Evolutionary conservation across 2,329 filamentous ascomycete genomes (phyloP).

Genomic region (Phaeosphaeria sp.): DNA sequence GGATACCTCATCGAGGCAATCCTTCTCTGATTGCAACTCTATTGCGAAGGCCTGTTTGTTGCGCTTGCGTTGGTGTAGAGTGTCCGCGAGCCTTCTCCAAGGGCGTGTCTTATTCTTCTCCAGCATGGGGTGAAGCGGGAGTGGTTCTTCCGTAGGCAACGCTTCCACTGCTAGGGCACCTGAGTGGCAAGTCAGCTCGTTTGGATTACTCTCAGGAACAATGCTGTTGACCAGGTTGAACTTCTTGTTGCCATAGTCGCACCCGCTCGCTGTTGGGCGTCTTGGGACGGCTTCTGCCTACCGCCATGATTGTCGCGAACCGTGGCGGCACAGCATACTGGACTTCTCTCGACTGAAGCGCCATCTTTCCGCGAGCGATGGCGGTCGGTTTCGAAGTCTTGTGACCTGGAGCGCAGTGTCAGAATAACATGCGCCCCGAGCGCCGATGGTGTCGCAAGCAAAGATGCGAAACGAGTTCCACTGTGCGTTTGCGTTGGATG

Average conservation of each 20-base stretch:
- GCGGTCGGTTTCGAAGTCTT: too few species aligned
- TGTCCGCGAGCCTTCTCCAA: background rate
- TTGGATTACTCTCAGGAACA: background rate
- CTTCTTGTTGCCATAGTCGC: background rate
- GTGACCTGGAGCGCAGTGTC: background rate
- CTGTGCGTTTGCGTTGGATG: background rate
- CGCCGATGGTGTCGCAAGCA: background rate
- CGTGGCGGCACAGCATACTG: conserved; percentile 33
- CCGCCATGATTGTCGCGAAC: conserved; percentile 43
- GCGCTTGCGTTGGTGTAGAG: background rate
- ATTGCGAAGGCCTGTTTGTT: background rate
- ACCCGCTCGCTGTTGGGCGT: background rate
- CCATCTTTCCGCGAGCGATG: background rate
- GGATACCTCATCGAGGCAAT: background rate
- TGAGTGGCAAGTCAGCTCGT: background rate
- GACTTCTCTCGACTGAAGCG: conserved; percentile 11
- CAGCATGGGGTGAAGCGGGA: background rate
- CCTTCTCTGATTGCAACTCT: background rate
- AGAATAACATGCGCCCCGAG: background rate
- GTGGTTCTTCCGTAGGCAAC: background rate
- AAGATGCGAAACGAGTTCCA: background rate
- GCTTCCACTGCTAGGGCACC: background rate
- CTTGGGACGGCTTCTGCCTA: background rate
- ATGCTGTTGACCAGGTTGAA: background rate
- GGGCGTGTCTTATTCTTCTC: background rate